Conservation (phyloP, 441 rosid genomes). For the Mallotus japonicus region DNA sequence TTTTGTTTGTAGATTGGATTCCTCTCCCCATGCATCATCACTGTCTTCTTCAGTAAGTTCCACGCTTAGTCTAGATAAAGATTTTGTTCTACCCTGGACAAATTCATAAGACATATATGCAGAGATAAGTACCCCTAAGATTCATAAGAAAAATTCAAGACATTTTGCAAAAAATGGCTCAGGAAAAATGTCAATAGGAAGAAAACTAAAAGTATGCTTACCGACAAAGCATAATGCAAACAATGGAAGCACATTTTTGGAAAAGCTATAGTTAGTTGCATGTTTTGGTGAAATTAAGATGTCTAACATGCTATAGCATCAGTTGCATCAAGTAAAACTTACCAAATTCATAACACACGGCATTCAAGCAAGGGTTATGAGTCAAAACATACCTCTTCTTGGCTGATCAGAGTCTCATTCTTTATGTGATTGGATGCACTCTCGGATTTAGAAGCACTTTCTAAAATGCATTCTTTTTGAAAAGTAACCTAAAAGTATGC, state of each 20-base stretch:
- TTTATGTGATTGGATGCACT: not conserved
- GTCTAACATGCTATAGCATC: not conserved
- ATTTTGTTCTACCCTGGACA: not conserved
- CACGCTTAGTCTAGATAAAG: not conserved
- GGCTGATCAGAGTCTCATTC: not conserved
- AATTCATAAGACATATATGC: not conserved
- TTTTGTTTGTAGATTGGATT: not conserved
- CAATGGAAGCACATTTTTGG: not conserved
- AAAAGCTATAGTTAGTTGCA: not conserved
- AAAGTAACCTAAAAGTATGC: not conserved
- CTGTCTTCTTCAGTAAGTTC: constrained; percentile 8
- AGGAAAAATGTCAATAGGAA: not conserved
- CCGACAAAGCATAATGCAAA: not conserved
- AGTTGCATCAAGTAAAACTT: not conserved
- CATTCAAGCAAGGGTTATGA: no score
- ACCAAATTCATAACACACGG: not conserved
- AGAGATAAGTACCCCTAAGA: not conserved
- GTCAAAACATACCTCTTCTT: not conserved
- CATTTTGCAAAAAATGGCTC: not conserved
- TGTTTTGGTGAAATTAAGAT: not conserved
- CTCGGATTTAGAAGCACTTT: not conserved
- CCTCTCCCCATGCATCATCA: constrained; percentile 6
- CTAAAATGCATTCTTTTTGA: not conserved
- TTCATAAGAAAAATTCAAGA: not conserved
- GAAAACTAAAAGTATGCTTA: not conserved